These are phyloP conservation scores for Aurinia saxatilis DNA, from an alignment of 345 rosid genomes.

Conservation along the genomic window DNA sequence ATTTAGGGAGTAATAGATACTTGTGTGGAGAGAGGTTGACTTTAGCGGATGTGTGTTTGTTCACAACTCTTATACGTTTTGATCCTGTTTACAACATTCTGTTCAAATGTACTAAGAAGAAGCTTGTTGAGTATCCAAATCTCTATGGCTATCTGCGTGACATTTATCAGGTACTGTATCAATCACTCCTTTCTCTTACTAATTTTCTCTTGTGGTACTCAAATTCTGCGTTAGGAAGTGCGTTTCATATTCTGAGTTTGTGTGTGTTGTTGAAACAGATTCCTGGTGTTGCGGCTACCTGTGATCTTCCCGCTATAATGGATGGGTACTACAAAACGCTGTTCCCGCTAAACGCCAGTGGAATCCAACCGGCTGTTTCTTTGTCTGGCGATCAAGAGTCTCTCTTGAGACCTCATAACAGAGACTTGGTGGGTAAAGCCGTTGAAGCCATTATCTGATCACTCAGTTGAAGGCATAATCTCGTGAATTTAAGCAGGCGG, in stretches of 20 bases:
- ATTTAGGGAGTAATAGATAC: conserved; percentile 47
- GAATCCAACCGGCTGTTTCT: conserved; percentile 58
- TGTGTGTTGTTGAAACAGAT: conserved; percentile 33
- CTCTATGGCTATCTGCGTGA: conserved; percentile 63
- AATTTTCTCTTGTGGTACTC: background rate
- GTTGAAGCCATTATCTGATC: background rate
- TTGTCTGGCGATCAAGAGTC: conserved; percentile 38
- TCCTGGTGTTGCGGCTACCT: conserved; percentile 74
- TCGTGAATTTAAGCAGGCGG: too few species aligned
- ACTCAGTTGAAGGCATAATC: background rate
- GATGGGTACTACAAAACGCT: conserved; percentile 77
- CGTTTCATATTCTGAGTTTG: background rate
- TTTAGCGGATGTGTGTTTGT: conserved; percentile 66
- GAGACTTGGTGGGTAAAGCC: conserved; percentile 35
- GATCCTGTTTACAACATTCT: conserved; percentile 68
- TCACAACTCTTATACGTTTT: conserved; percentile 78
- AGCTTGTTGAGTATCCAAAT: conserved; percentile 61
- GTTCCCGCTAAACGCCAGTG: conserved; percentile 80
- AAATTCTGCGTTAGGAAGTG: background rate
- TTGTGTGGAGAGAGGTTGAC: conserved; percentile 68
- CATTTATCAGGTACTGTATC: conserved; percentile 48
- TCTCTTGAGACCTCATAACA: conserved; percentile 51
- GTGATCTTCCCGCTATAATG: conserved; percentile 59
- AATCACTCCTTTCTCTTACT: background rate
- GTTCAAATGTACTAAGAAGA: conserved; percentile 83